Evolutionary conservation across 768 basidiomycete species (phyloP).

Genomic region (Lentinula raphanica): DNA sequence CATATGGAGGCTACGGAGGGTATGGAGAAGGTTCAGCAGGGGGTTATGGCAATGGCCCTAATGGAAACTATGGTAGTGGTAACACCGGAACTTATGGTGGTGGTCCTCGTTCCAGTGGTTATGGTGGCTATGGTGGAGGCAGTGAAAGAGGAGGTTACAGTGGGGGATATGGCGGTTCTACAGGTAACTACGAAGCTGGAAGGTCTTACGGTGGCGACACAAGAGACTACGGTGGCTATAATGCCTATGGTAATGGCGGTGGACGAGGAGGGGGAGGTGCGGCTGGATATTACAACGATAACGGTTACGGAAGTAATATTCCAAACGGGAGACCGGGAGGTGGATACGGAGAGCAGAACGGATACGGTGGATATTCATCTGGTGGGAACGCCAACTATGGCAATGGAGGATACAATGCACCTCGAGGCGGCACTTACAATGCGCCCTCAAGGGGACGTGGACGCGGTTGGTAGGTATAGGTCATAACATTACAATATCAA

Average conservation of each 20-base stretch:
- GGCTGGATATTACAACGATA: conserved; percentile 19
- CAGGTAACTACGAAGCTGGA: not conserved
- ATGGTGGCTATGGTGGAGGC: conserved; percentile 18
- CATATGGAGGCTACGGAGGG: conserved; percentile 25
- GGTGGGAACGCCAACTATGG: conserved; percentile 17
- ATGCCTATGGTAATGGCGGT: conserved; percentile 16
- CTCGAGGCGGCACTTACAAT: conserved; percentile 19
- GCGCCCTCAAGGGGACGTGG: conserved; percentile 41
- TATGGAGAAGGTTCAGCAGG: conserved; percentile 21
- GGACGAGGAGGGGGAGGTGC: conserved; percentile 27
- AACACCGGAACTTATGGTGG: not conserved
- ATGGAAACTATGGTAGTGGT: not conserved
- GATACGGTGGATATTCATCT: conserved; percentile 36
- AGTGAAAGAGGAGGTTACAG: too few species aligned
- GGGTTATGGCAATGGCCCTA: not conserved
- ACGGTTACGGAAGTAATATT: conserved; percentile 32
- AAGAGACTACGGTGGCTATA: conserved; percentile 5
- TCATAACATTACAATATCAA: too few species aligned
- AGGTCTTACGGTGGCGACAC: conserved; percentile 4
- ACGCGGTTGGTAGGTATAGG: conserved; percentile 44
- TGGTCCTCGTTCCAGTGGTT: not conserved
- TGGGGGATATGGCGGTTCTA: conserved; percentile 8
- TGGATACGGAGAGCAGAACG: conserved; percentile 22
- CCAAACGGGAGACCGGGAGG: conserved; percentile 21
- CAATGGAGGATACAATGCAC: conserved; percentile 19